Base-by-base conservation (phyloP, 129 eudicot genomes). In the Chrysanthemum makinoi region DNA sequence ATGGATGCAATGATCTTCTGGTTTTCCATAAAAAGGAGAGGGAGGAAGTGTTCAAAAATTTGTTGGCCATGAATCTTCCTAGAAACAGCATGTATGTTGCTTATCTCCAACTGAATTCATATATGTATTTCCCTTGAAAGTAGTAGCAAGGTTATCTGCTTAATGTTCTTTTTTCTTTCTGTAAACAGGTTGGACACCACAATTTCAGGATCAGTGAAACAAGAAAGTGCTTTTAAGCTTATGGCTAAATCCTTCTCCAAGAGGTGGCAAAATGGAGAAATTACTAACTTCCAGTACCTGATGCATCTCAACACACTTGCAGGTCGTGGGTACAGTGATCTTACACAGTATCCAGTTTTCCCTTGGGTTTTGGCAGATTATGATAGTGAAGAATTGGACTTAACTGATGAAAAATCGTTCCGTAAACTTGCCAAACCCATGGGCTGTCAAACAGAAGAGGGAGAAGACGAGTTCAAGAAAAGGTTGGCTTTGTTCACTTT, bases 261-360 rank as follows among this genome's bases (percentile, higher is more conserved):
- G 83, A 90, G 97, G 79, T 95, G 99, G 99, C 97, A 95, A 84
- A 84, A 87, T 77, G 96, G 99, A 65, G 99, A 95, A 81, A 95
- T 95, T 67, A 95, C 91, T 88, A 95, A 95, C 76, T 95, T 95
- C 75, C 99, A 95, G 81, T 95, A 95, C 79, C 77, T 95, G 75
- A 95, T 95, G 99, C 99, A 95, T 75, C 94, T 95, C 54, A 95
- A 95, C 83, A 95, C 99, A 6, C 88, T 95, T 72, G 99, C 99
- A 12, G 99, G 99, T 43, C 99, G 99, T 75, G 99, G 99, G 62
- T 95, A 95, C 80, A 95, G 99, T 81, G 99, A 95, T 88, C 90
- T 95, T 22, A 95, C 99, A 52, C 99, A 95, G 74, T 95, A 95
- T 74, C 99, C 99, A 2, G 99, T 95, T 72, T 95, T 95, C 68